Base-by-base conservation (phyloP, 192 early-diverging fungal genomes). In the Coemansia sp. region DNA sequence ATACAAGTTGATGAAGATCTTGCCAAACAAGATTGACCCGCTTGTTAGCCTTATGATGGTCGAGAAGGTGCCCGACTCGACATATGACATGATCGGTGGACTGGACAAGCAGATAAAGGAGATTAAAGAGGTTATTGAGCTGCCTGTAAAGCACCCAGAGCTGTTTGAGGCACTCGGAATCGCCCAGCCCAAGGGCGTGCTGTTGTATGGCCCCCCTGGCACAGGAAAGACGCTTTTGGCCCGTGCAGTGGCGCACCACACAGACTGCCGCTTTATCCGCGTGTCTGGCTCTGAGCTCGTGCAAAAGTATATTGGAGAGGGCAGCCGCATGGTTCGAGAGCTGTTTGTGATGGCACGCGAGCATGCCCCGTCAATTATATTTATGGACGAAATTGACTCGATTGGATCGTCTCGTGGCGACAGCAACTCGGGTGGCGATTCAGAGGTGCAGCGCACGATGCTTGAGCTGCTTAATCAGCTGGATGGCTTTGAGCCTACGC, bases 41-140 rank as follows among this genome's bases (percentile, higher is more conserved):
- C 86, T 99, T 43, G 97, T 99, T 19, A 93, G 90, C n/a, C 86
- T 99, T 56, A 99, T 99, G 97, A 99, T 98, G 97, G 95, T 99
- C 12, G 97, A 99, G 74, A 99, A 99, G 82, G 97, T 98, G 15
- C 97, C 97, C 25, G 96, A 98, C 79, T 96, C 94, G 60, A 98
- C 97, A 12, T 99, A 99, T 74, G 97, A 98, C 57, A 95, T 96
- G 94, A 91, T 99, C 64, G 97, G 97, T 70, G 97, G 97, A 63
- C 87, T 99, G 35, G 95, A 97, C 74, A 92, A 95, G 70, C 97
- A 99, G 74, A 99, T 99, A 70, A 97, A 99, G 75, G 97, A 99
- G 77, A 98, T 99, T 71, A 98, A 98, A 72, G 97, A 99, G 80
- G 97, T 97, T 41, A 98, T 99, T 71, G 97, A 98, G 85, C 87